Base-by-base conservation (phyloP, 2,329 filamentous ascomycete genomes). In the Westerdykella ornata region DNA sequence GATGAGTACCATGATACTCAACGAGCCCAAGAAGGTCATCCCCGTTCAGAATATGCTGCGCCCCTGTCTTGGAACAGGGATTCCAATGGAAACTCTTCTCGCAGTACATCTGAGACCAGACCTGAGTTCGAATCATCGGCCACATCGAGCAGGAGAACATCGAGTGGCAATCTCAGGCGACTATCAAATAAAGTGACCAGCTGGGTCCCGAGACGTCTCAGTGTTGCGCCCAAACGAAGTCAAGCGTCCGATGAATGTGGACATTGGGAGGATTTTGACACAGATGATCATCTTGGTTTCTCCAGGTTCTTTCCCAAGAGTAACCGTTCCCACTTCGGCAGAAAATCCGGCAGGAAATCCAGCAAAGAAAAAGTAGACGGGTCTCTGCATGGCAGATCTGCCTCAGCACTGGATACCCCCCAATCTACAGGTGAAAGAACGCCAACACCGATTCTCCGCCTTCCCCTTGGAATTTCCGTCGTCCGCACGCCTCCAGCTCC, bases 391-490 rank as follows among this genome's bases (percentile, higher is more conserved):
- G 8, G 19, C 43, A 11, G 47, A 48, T 14, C 38, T 42, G 9
- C 37, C 35, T 11, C 40, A 49, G 35, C 32, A n/a, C 30, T 17
- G 12, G 30, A 33, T 33, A 15, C 45, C 3, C 8, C 8, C 7
- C 8, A 7, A 26, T 7, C 7, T 7, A 26, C 22, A 26, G 22
- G 12, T 11, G 8, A 7, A 26, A 26, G 22, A 11, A 26, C 22
- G 7, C 37, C 45, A 4, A 48, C 37, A 5, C 51, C 49, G 9
- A 33, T 59, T 2, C 34, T 60, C 7, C 53, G 51, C 5, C 47
- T 60, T 11, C 57, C 58, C 2, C 47, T 52, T 7, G 54, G 58
- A 0, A 45, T 57, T 5, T 49, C 52, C 4, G 16, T 59, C 3
- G 52, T 60, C 4, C 46, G 50, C n/a, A 46, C 52, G 3, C 40